Evolutionary conservation across 441 rosid species (phyloP), one percentile per base, ranked within the genome.

Genomic region (Erysimum pusillum): DNA sequence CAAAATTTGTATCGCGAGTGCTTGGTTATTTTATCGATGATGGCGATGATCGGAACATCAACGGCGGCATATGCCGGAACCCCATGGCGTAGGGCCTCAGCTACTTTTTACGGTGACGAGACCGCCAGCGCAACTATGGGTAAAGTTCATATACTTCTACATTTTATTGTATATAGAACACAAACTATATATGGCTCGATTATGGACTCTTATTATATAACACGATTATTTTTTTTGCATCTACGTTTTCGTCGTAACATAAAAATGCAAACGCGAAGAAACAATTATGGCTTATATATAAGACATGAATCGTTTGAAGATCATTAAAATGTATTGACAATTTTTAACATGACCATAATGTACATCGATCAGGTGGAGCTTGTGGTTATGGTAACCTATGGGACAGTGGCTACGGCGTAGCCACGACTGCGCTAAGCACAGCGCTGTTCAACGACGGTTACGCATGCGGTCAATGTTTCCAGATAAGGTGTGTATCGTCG

Each of bases 71-170:
- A 85, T 79, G 71, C 34, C 39, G 83, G 96, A 13, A 73, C 86
- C 67, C 81, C 32, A 63, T 93, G 93, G 98, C 42, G 63, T 3
- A 63, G 6, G 2, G 97, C 89, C 45, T 85, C 87, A 49, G 97
- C 97, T 78, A 93, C 98, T 10, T 91, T 93, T 66, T 93, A 93
- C 22, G 97, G 98, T 1, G 97, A 93, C 6, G 94, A 93, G 65
- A 82, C 92, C 25, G 92, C 88, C 48, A 81, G 93, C 2, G 87
- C 79, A 15, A 86, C 94, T 18, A 85, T 87, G 90, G 97, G 96
- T 90, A 86, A 5, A 48, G 7, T 48, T 17, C 13, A 67, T 13
- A 39, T 35, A 49, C 44, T 67, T 44, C 1, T 15, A 73, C 36
- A 18, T 15, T n/a, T 2, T 62, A 41, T 28, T 31, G 17, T 63